Evolutionary conservation across 1,284 basidiomycete genomes (phyloP), one percentile per base, ranked within the genome.

Genomic region (Rhizoctonia solani): DNA sequence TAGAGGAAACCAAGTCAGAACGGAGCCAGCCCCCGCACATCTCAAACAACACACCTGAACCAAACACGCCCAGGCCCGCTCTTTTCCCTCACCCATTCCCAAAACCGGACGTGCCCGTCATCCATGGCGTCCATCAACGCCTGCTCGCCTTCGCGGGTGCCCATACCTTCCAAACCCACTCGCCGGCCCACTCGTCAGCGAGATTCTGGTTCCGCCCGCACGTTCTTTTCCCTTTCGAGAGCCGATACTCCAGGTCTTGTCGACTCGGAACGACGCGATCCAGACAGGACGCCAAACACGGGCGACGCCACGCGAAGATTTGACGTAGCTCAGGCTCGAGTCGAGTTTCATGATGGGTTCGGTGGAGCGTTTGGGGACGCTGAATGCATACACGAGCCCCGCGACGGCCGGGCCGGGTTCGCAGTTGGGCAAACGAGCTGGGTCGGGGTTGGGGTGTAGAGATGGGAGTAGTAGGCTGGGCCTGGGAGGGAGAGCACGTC

Each of bases 81-180:
- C 75, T 83, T 85, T 72, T 88, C 86, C 69, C 83, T 79, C 19
- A 85, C 79, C 21, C 89, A 73, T 74, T 87, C 84, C 85, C 87
- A 89, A 61, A 79, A 75, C 66, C 78, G 72, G 53, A 67, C 37
- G 21, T 67, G 46, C 27, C 58, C 70, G 3, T 83, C 82, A 2
- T 75, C 74, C 3, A 87, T 72, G 69, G 84, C 85, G 68, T 85
- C 80, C n/a, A 86, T 67, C 46, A 90, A 74, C 3, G 77, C 74
- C 72, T 82, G 78, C 58, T 81, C 78, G 3, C 88, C 89, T 74
- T 91, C 88, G 23, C 76, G 79, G 19, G 88, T 90, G 1, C 89
- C 89, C 69, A 89, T 87, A 1, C 83, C 85, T 75, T 90, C 87
- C 25, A 91, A 78, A 89, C 78, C 89, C 88, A 91, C 71, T 89